Evolutionary conservation across 1,284 basidiomycete species (phyloP).

Genomic region (Microbotryum lychnidis-dioicae): DNA sequence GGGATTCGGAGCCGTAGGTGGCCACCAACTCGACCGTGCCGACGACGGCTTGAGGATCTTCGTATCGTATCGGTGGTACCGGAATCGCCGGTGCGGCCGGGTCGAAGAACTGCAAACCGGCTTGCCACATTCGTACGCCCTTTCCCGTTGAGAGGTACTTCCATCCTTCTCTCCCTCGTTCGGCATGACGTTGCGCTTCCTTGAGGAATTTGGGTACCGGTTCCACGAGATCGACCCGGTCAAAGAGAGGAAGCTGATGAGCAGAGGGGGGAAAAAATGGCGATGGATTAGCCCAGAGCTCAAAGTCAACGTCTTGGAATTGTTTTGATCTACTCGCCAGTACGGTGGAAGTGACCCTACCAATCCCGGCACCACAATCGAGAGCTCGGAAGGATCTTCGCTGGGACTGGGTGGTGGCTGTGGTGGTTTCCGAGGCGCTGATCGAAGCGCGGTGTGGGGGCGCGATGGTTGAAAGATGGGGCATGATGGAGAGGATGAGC

Average conservation of each 20-base stretch:
- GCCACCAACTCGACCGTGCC: constrained; percentile 13
- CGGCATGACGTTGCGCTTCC: constrained; percentile 51
- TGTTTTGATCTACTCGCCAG: constrained; percentile 40
- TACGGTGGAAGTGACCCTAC: constrained; percentile 75
- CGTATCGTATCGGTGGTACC: background rate
- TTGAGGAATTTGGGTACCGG: constrained; percentile 69
- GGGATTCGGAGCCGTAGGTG: constrained; percentile 36
- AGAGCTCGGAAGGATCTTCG: constrained; percentile 51
- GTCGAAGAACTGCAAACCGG: constrained; percentile 68
- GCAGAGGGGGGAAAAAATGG: too few relatives aligned
- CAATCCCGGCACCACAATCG: constrained; percentile 80
- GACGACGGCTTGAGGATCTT: background rate
- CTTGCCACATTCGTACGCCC: constrained; percentile 70
- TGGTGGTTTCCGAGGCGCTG: background rate
- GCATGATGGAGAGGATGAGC: constrained; percentile 69
- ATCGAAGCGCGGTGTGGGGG: constrained; percentile 50
- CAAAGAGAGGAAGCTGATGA: constrained; percentile 58
- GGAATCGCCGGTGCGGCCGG: constrained; percentile 51
- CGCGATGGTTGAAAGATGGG: constrained; percentile 64
- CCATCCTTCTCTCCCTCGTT: constrained; percentile 51
- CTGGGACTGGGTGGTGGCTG: constrained; percentile 28
- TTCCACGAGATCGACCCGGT: constrained; percentile 78
- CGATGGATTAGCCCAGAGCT: too few relatives aligned
- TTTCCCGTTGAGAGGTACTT: constrained; percentile 50
- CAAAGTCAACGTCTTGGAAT: too few relatives aligned